Conservation (phyloP, 805 yeast genomes). For the Myxozyma kluyveri region DNA sequence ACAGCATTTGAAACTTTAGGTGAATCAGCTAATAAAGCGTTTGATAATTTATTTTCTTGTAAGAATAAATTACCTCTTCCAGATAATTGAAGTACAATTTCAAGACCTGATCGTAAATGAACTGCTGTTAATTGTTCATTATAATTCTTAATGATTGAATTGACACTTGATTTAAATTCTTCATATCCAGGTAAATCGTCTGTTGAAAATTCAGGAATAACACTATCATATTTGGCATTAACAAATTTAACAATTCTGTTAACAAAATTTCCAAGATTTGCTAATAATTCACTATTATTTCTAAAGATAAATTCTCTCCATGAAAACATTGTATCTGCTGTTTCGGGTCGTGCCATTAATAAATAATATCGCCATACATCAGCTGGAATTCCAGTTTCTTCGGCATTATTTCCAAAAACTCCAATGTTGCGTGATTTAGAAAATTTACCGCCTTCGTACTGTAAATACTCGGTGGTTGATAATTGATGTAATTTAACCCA, state of each 20-base stretch:
- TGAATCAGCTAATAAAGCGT: slow-evolving; percentile 67
- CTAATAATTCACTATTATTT: slow-evolving; percentile 89
- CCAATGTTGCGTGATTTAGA: slow-evolving; percentile 98
- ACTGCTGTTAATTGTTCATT: slow-evolving; percentile 71
- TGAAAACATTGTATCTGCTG: slow-evolving; percentile 93
- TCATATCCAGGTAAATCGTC: slow-evolving; percentile 46
- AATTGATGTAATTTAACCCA: slow-evolving; percentile 93
- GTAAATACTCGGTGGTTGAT: slow-evolving; percentile 88
- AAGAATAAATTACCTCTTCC: slow-evolving; percentile 92
- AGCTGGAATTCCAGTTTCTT: slow-evolving; percentile 85
- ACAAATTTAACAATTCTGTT: slow-evolving; percentile 90
- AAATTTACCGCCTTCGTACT: slow-evolving; percentile 97
- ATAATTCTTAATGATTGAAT: slow-evolving; percentile 59
- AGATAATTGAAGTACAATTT: slow-evolving; percentile 84
- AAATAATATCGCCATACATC: slow-evolving; percentile 98
- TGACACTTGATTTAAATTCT: slow-evolving; percentile 52
- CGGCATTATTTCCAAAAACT: slow-evolving; percentile 96
- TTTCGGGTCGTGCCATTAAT: slow-evolving; percentile 89
- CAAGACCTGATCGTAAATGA: slow-evolving; percentile 84
- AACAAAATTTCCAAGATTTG: slow-evolving; percentile 94
- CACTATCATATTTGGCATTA: slow-evolving; percentile 87
- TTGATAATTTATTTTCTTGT: slow-evolving; percentile 94
- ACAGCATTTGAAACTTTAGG: slow-evolving; percentile 89
- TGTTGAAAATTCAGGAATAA: slow-evolving; percentile 66
- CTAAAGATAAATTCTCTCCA: slow-evolving; percentile 92